Evolutionary conservation across 2,329 filamentous ascomycete genomes (phyloP), one percentile per base, ranked within the genome.

Genomic region (Alternaria viburni): DNA sequence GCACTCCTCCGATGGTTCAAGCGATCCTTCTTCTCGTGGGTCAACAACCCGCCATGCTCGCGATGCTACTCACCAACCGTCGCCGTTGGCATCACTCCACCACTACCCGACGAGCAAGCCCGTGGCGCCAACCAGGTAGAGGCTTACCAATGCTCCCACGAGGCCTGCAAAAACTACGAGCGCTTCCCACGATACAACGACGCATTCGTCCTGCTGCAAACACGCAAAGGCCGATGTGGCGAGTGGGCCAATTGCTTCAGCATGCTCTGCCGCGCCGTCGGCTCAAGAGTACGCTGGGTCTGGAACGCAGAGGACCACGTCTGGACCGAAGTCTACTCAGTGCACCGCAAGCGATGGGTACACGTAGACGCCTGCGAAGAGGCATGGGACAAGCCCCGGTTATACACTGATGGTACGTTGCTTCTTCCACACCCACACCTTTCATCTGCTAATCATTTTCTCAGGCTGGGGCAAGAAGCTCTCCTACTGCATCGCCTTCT

Each of bases 201-300:
- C 77, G 95, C 97, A 25, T 98, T 96, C 90, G 90, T 93, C 54
- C 82, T 98, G 64, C 83, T 99, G 46, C 91, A 97, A 79, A 96
- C 93, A 26, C 86, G 92, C 70, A 88, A 91, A 70, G 96, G 96
- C 36, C 90, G 96, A 70, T 91, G 91, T 65, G 96, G 96, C 65
- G 96, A 99, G 83, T 98, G 96, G 93, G 93, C 93, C 69, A 98
- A 97, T 82, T 97, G 94, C 85, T 99, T 99, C 83, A 95, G 91
- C 82, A 98, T 98, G 96, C 87, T 99, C 56, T 98, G 95, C 84
- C 89, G 95, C 64, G 96, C 96, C 5, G 89, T 98, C 13, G 95
- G 95, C 54, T 92, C 91, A 64, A 88, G 95, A 65, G 93, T 97
- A 23, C 89, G 96, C 74, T 99, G 96, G 96, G 91, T 99, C 11